A percentile compares a stretch with the other conserved stretches of the same genome.
Evolutionary conservation across 768 basidiomycete species (phyloP).

Genomic region (Tubosaeta sp.): DNA sequence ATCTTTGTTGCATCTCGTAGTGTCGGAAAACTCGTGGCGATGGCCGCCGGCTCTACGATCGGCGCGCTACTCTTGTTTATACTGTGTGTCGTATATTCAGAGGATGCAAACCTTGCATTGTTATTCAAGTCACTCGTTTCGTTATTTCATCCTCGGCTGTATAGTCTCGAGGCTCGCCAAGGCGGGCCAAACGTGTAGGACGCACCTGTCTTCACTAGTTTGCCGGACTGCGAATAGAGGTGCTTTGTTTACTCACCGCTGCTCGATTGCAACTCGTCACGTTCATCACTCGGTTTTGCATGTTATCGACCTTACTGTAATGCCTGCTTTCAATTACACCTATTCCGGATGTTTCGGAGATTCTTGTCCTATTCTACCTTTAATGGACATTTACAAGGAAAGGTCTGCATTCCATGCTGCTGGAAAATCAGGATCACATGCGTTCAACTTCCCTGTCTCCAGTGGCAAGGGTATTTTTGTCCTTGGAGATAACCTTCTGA

Average conservation of each 20-base stretch:
- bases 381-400: too few species aligned
- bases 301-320: too few species aligned
- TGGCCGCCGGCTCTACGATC: constrained; percentile 9
- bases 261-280: too few species aligned
- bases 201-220: constrained; percentile 8
- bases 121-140: constrained; percentile 5
- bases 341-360: too few species aligned
- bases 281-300: too few species aligned
- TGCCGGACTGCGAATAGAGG: constrained; percentile 12
- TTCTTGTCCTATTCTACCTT: too few species aligned
- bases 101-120: constrained; percentile 3
- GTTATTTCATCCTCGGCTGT: constrained; percentile 3
- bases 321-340: too few species aligned
- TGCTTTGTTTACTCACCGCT: constrained; percentile 5
- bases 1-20: constrained; percentile 15
- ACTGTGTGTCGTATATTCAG: constrained; percentile 9
- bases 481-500: too few species aligned
- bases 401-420: too few species aligned
- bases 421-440: too few species aligned
- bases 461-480: too few species aligned
- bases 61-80: constrained; percentile 8
- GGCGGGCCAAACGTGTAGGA: constrained; percentile 14
- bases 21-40: constrained; percentile 7
- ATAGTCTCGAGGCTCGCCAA: not conserved
- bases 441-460: too few species aligned